A percentile compares a stretch with the other conserved stretches of the same genome.
Evolutionary conservation across 2,329 filamentous ascomycete genomes (phyloP).

Genomic region (Diplocarpon rosae): DNA sequence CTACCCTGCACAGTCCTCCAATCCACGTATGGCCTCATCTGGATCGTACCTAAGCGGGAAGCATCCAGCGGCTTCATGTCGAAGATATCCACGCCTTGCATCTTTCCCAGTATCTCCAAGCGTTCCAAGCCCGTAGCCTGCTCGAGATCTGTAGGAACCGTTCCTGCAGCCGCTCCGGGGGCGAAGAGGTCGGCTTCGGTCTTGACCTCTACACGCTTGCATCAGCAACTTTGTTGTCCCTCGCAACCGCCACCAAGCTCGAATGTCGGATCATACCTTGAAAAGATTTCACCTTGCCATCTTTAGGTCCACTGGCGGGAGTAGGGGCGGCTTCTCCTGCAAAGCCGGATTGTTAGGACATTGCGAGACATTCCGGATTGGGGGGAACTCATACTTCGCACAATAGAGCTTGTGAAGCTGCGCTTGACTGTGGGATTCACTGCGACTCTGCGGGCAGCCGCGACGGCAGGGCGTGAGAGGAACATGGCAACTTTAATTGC

Average conservation of each 20-base stretch:
- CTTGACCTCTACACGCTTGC: constrained; percentile 59
- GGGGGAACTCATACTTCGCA: constrained; percentile 43
- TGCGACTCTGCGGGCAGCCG: constrained; percentile 49
- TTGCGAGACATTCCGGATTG: constrained; percentile 15
- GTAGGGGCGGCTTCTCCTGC: constrained; percentile 22
- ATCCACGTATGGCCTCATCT: constrained; percentile 10
- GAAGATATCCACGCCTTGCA: constrained; percentile 96
- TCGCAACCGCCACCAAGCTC: neutral
- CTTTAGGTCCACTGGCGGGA: constrained; percentile 14
- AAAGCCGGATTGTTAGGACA: constrained; percentile 3
- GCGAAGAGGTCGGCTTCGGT: constrained; percentile 70
- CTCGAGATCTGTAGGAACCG: constrained; percentile 86
- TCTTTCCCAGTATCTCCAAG: constrained; percentile 97
- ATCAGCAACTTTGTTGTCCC: constrained; percentile 7
- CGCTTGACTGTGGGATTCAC: constrained; percentile 43
- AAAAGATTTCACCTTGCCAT: constrained; percentile 26
- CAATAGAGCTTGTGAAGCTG: constrained; percentile 47
- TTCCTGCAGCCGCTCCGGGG: constrained; percentile 71
- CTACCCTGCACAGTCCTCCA: neutral
- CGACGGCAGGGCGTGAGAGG: constrained; percentile 50
- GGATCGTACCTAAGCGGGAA: constrained; percentile 61
- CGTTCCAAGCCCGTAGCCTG: constrained; percentile 96
- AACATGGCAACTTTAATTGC: constrained; percentile 40
- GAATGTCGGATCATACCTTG: constrained; percentile 18
- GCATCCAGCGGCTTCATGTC: constrained; percentile 95